phyloP scores from a whole-genome alignment of 164 flowering plant species.

The Aristolochia contorta region DNA sequence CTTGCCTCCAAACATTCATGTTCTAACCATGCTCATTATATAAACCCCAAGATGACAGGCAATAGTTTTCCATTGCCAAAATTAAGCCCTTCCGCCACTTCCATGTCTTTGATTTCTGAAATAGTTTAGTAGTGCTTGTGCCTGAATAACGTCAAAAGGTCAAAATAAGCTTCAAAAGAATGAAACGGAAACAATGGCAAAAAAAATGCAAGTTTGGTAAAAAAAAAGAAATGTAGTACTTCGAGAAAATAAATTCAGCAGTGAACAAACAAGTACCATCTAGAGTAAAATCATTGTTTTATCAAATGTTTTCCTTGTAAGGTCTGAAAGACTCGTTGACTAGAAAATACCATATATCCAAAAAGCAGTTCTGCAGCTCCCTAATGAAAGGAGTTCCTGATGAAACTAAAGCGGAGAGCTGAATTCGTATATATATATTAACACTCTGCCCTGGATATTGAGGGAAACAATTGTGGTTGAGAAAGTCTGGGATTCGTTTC shows the following conservation, averaged over 20 bases:
- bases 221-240: background rate
- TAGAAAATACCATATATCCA: background rate
- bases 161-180: background rate
- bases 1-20: background rate
- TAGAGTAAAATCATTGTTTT: too few relatives aligned
- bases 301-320: too few relatives aligned
- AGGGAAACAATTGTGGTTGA: too few relatives aligned
- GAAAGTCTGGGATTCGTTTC: too few relatives aligned
- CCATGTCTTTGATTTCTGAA: conserved; percentile 81
- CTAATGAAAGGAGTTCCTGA: too few relatives aligned
- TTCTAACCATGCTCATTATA: background rate
- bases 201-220: background rate
- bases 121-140: conserved; percentile 64
- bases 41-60: background rate
- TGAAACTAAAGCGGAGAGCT: too few relatives aligned
- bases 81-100: conserved; percentile 50
- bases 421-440: too few relatives aligned
- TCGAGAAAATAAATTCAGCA: background rate
- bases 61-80: background rate
- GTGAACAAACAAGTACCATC: background rate
- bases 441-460: too few relatives aligned
- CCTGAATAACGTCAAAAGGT: conserved; percentile 36
- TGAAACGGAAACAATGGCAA: background rate
- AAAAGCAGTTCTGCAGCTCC: too few relatives aligned
- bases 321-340: background rate